Conservation (phyloP, 305 asterid genomes). For the Fraxinus floribunda region DNA sequence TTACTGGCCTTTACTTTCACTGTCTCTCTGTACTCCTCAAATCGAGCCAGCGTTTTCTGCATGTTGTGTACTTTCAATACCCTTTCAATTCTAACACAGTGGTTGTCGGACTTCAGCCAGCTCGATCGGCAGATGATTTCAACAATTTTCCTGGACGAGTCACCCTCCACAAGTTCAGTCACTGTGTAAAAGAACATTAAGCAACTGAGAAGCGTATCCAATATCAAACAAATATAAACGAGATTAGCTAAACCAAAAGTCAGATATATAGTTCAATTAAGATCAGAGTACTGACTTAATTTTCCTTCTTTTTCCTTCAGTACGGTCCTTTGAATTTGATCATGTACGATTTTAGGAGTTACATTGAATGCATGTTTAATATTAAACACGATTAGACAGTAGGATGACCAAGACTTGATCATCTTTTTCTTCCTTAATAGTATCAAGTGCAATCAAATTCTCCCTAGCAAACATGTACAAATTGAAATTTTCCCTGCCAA, state of each 20-base stretch:
- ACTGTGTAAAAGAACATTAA: conserved; percentile 37
- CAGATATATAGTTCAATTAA: not conserved
- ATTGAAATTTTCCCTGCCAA: not conserved
- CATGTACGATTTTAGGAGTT: not conserved
- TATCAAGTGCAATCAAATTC: not conserved
- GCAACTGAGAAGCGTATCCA: not conserved
- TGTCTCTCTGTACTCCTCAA: conserved; percentile 75
- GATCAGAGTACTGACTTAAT: not conserved
- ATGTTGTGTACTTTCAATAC: conserved; percentile 78
- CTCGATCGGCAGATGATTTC: conserved; percentile 85
- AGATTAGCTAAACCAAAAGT: not conserved
- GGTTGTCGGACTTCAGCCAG: conserved; percentile 68
- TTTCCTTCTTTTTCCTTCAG: not conserved
- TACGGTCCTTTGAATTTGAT: not conserved
- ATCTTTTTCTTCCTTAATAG: not conserved
- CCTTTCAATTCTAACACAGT: conserved; percentile 60
- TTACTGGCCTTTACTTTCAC: conserved; percentile 73
- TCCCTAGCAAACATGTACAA: not conserved
- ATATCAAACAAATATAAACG: not conserved
- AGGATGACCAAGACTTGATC: not conserved
- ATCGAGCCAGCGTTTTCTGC: conserved; percentile 70
- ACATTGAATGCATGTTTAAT: not conserved
- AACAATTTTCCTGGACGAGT: conserved; percentile 81
- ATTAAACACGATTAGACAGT: not conserved
- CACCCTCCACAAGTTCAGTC: conserved; percentile 83